Conservation (phyloP, 179 eudicot species). For the Beta corolliflora region DNA sequence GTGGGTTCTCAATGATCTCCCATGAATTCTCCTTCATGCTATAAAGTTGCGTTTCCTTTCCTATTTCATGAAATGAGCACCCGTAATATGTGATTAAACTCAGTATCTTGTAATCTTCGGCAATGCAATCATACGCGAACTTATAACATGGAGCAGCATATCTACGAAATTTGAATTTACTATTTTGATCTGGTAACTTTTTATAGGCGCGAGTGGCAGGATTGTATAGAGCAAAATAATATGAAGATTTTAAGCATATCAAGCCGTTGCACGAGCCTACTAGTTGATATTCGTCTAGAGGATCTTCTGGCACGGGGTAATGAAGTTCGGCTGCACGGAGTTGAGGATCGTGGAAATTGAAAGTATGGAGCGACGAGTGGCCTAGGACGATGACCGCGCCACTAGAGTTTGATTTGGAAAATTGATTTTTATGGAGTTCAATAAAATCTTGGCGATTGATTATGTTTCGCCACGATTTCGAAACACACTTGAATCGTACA, state of each 20-base stretch:
- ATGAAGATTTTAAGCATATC: not conserved
- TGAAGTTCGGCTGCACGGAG: not conserved
- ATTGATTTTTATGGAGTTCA: not conserved
- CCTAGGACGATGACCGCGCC: not conserved
- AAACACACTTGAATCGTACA: not conserved
- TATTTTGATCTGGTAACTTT: no score
- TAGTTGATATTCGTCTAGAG: not conserved
- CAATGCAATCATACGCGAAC: not conserved
- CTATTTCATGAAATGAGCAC: no score
- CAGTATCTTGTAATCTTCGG: constrained; percentile 1
- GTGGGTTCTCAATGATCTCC: not conserved
- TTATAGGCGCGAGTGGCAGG: not conserved
- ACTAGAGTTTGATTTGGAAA: not conserved
- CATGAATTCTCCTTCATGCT: not conserved
- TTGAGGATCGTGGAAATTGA: not conserved
- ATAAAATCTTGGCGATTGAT: not conserved
- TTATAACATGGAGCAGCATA: no score
- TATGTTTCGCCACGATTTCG: not conserved
- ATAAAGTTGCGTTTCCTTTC: not conserved
- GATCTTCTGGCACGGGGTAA: not conserved
- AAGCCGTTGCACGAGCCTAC: not conserved
- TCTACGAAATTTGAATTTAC: not conserved
- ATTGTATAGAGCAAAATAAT: not conserved
- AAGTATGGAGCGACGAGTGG: not conserved
- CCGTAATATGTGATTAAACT: not conserved